Evolutionary conservation across 352 stramenopile species (phyloP), one percentile per base, ranked within the genome.

Genomic region (Pythium apleroticum): DNA sequence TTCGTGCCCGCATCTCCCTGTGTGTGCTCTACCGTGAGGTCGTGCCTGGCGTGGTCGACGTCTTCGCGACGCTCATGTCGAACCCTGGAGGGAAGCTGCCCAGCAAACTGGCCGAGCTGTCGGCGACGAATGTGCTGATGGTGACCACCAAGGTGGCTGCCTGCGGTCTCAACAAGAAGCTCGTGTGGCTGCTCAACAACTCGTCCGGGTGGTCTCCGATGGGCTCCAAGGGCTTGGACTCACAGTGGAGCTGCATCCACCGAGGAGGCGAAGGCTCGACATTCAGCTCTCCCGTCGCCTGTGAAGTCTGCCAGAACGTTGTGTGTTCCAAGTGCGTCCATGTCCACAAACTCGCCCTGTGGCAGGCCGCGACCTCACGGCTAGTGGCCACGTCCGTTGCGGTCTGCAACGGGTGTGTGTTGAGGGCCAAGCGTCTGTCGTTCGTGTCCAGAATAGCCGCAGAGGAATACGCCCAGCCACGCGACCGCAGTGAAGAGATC

Each of bases 161-260:
- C 15, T 30, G 52, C 25, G 17, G 28, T 68, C 65, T 57, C 27
- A 57, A 41, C 52, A 57, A 57, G 52, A 57, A 57, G 19, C 52
- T 57, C 7, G 52, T 37, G n/a, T 45, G 52, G 52, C 52, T 57
- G 19, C 52, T 57, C 39, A 48, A 48, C 39, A 48, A 48, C 39
- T 24, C 22, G 17, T 48, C 39, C 4, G 7, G 15, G 5, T 48
- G 39, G 39, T 48, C 39, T 48, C 39, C 39, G n/a, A 25, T 24
- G 17, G 39, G 39, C 39, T 25, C 39, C 17, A 48, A 48, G 39
- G 24, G 19, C 39, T 17, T 48, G 15, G 39, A 48, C 17, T 48
- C 39, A 9, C 39, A 48, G 39, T 48, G 39, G 39, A 48, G 15
- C 19, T 48, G 39, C 19, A 48, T 48, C 39, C 39, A 48, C n/a